Evolutionary conservation across 2,329 filamentous ascomycete species (phyloP).

Genomic region (Trichoderma harzianum): DNA sequence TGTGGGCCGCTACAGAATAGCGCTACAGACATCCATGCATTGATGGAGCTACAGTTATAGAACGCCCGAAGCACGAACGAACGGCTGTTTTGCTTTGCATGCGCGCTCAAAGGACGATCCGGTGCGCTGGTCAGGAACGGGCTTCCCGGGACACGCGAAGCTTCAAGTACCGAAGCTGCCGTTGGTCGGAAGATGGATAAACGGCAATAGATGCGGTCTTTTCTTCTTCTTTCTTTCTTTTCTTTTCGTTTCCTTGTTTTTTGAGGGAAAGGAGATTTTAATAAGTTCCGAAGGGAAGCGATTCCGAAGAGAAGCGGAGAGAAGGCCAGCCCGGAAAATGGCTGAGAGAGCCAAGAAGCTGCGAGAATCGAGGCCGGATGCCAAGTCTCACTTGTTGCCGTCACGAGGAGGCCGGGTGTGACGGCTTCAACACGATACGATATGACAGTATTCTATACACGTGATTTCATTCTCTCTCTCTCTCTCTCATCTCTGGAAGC

Average conservation of each 20-base stretch:
- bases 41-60: not conserved
- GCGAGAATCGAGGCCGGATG: not conserved
- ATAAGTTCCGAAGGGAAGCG: not conserved
- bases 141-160: not conserved
- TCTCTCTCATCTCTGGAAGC: not conserved
- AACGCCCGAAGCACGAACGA: not conserved
- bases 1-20: not conserved
- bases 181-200: not conserved
- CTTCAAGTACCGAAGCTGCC: not conserved
- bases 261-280: not conserved
- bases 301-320: not conserved
- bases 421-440: not conserved
- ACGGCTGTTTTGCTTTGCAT: not conserved
- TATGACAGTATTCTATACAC: not conserved
- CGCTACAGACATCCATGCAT: not conserved
- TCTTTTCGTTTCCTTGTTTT: not conserved
- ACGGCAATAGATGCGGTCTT: not conserved
- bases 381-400: slow-evolving; percentile 6
- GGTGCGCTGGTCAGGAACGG: slow-evolving; percentile 12
- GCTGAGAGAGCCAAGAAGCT: not conserved
- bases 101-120: not conserved
- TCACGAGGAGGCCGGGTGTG: slow-evolving; percentile 16
- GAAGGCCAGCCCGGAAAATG: not conserved
- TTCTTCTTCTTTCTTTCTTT: not conserved
- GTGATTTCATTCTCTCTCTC: not conserved